Evolutionary conservation across 2,329 filamentous ascomycete genomes (phyloP), one percentile per base, ranked within the genome.

Genomic region (Coniochaeta prunicola): DNA sequence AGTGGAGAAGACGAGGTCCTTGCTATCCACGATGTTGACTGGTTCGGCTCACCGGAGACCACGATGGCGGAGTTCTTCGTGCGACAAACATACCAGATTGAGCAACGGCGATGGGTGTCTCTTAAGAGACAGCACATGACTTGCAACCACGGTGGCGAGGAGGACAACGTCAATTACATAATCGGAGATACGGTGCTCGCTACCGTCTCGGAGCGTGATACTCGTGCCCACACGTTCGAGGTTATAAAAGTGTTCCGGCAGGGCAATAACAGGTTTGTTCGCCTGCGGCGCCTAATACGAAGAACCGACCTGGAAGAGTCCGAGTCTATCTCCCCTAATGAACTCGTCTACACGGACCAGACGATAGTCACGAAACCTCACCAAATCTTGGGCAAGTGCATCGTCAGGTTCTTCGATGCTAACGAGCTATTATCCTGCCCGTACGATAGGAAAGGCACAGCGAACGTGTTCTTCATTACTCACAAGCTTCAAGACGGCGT

Each of bases 391-490:
- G 76, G 83, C 3, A 76, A 70, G 15, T 93, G 89, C 61, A 69
- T 82, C 1, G 72, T 93, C 1, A 78, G 85, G 0, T 79, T 79
- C 60, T 87, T 86, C 60, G 66, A 60, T 0, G 63, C 68, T 0
- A 65, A 66, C 0, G 73, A 81, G 10, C 59, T 65, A 0, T 77
- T 92, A 3, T 80, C 83, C 0, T 71, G 77, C 0, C 89, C 89
- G 0, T 94, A 92, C 68, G 75, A 85, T 62, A 77, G 83, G 1
- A 74, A 80, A 21, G 90, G 90, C 0, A 81, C 80, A 0, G 88
- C 86, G 0, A 84, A 89, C 61, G 79, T 80, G 17, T 93, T 88
- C 67, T 89, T 79, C 60, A 78, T 91, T 10, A 83, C 79, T 0
- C 75, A 78, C 54, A 63, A 68, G 34, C 67, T 76, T 28, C 54